Base-by-base conservation (phyloP, 2,329 filamentous ascomycete genomes). In the Fusarium annulatum region DNA sequence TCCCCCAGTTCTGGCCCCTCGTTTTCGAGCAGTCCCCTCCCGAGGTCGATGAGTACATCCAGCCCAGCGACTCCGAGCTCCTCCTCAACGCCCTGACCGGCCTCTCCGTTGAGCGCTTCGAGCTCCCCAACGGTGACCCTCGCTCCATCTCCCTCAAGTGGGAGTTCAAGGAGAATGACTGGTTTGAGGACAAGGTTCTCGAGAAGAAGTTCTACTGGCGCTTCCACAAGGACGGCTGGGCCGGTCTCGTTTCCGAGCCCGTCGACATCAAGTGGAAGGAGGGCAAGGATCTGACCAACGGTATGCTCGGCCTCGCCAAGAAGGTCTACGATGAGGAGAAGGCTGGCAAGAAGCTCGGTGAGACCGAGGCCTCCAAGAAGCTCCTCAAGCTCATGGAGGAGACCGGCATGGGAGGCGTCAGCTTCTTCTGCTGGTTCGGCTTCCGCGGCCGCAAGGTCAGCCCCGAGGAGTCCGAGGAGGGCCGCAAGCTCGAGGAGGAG, bases 201-300 rank as follows among this genome's bases (percentile, higher is more conserved):
- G 93, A 96, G 85, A 98, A 98, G 91, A 94, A 93, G 80, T 97
- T 98, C 84, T 96, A 92, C 89, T 94, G 92, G 87, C 91, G 95
- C 75, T 88, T 88, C 81, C 86, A 88, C 68, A 88, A 87, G 80
- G 88, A 92, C 79, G 88, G 89, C 78, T 95, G 90, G 90, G 86
- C 88, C 41, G 94, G 94, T 41, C 88, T 97, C 39, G 94, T 98
- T 64, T 95, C 92, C 30, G 94, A 97, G 85, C 96, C 96, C 10
- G 94, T 98, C 74, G 88, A 91, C 76, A 96, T 98, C 83, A 87
- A 91, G 80, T 97, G 94, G 95, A 96, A 95, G 89, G 60, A 76
- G 62, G 88, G 90, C 79, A 93, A 93, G 86, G 96, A 98, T 82
- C 85, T 95, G 78, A 98, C 94, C 42, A 87, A 90, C 62, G 95